A percentile compares a stretch with the other conserved stretches of the same genome.
Conservation (phyloP, 108 stramenopile species). For the Pseudonitzschia multistriata region DNA sequence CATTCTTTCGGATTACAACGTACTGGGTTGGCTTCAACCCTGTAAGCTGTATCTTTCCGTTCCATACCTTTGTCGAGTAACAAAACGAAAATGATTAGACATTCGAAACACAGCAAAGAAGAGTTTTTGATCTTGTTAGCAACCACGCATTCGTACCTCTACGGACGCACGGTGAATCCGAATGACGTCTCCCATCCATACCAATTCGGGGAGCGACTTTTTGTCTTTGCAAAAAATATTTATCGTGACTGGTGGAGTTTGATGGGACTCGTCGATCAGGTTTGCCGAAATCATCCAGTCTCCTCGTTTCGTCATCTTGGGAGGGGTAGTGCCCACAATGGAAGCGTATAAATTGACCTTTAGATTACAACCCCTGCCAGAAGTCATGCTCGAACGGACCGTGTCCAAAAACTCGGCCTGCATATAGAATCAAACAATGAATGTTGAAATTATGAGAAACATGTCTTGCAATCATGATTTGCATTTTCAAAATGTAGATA, state of each 20-base stretch:
- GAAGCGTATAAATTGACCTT: conserved; percentile 51
- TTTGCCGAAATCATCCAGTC: conserved; percentile 67
- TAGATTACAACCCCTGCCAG: conserved; percentile 19
- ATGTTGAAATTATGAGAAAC: neutral
- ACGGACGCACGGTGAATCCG: conserved; percentile 39
- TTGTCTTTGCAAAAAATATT: conserved; percentile 58
- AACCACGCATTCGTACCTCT: conserved; percentile 17
- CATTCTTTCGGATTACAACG: conserved; percentile 28
- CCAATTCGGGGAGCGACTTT: conserved; percentile 46
- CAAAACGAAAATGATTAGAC: neutral
- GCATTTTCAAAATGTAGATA: neutral
- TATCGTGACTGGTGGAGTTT: conserved; percentile 38
- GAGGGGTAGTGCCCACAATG: conserved; percentile 59
- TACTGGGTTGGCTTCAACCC: conserved; percentile 34
- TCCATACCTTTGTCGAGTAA: conserved; percentile 14
- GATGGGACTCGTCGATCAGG: conserved; percentile 63
- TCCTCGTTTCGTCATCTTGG: conserved; percentile 47
- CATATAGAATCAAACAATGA: neutral
- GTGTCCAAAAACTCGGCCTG: conserved; percentile 3
- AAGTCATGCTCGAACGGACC: neutral
- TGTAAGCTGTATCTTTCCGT: conserved; percentile 32
- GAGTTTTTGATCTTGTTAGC: too few relatives aligned
- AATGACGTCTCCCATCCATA: conserved; percentile 68
- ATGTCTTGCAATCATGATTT: neutral
- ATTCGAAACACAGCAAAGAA: neutral